Evolutionary conservation across 2,329 filamentous ascomycete genomes (phyloP).

Genomic region (Nigrospora sphaerica): DNA sequence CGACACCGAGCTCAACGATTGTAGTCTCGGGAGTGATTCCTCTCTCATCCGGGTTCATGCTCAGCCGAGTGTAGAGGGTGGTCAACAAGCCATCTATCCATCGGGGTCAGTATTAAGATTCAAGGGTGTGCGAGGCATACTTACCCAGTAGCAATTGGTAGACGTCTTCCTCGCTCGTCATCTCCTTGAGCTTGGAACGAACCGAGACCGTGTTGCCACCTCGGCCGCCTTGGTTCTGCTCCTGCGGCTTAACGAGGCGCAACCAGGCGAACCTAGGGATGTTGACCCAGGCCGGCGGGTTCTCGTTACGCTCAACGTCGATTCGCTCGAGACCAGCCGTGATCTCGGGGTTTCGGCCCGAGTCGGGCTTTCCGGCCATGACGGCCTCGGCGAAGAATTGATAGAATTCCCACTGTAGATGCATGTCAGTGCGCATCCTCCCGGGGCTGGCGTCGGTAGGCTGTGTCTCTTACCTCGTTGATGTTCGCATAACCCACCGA

Average conservation of each 20-base stretch:
- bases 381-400: constrained; percentile 1
- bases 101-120: not conserved
- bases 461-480: not conserved
- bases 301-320: constrained; percentile 2
- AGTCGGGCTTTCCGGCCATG: not conserved
- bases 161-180: not conserved
- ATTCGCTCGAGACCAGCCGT: constrained; percentile 6
- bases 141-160: not conserved
- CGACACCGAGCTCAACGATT: constrained; percentile 2
- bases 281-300: not conserved
- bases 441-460: no score
- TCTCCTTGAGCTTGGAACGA: not conserved
- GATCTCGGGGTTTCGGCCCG: constrained; percentile 3
- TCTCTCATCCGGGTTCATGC: not conserved
- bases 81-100: not conserved
- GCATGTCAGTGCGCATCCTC: no score
- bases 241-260: not conserved
- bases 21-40: not conserved
- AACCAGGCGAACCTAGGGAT: not conserved
- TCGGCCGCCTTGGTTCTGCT: not conserved
- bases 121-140: not conserved
- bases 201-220: not conserved
- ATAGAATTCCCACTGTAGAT: constrained; percentile 1
- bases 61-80: not conserved
- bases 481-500: not conserved